Conservation (phyloP, 768 basidiomycete species). For the Termitomyces sp. region DNA sequence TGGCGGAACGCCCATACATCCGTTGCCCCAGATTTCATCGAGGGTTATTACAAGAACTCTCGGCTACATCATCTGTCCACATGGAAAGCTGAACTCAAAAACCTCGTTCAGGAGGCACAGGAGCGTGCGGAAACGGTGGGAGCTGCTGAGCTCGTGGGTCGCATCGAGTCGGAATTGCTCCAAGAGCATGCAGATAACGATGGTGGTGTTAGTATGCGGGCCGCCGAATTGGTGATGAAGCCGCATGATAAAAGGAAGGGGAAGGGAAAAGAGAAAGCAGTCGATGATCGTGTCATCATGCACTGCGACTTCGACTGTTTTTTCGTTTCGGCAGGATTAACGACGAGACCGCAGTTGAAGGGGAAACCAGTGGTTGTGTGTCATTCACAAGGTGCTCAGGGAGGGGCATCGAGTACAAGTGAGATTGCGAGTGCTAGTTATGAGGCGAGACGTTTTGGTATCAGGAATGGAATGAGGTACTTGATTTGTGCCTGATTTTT, state of each 20-base stretch:
- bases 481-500: constrained; percentile 10
- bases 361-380: constrained; percentile 94
- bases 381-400: constrained; percentile 79
- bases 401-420: constrained; percentile 76
- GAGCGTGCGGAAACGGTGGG: constrained; percentile 49
- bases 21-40: constrained; percentile 79
- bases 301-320: constrained; percentile 96
- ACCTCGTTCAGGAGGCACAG: constrained; percentile 76
- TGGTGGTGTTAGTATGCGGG: constrained; percentile 45
- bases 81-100: constrained; percentile 88
- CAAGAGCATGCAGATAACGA: constrained; percentile 22
- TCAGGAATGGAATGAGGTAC: constrained; percentile 94
- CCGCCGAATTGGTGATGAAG: constrained; percentile 40
- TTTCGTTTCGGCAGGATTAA: constrained; percentile 89
- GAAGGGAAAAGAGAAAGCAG: constrained; percentile 54
- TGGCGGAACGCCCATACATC: constrained; percentile 91
- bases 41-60: constrained; percentile 78
- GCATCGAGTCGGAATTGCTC: constrained; percentile 22
- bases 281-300: constrained; percentile 69
- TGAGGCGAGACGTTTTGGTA: constrained; percentile 82
- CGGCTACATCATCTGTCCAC: constrained; percentile 89
- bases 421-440: constrained; percentile 96
- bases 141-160: constrained; percentile 22
- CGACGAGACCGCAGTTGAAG: constrained; percentile 71
- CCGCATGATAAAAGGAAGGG: constrained; percentile 47